Evolutionary conservation across 1,284 basidiomycete genomes (phyloP).

Genomic region (Lignosus rhinocerotis): DNA sequence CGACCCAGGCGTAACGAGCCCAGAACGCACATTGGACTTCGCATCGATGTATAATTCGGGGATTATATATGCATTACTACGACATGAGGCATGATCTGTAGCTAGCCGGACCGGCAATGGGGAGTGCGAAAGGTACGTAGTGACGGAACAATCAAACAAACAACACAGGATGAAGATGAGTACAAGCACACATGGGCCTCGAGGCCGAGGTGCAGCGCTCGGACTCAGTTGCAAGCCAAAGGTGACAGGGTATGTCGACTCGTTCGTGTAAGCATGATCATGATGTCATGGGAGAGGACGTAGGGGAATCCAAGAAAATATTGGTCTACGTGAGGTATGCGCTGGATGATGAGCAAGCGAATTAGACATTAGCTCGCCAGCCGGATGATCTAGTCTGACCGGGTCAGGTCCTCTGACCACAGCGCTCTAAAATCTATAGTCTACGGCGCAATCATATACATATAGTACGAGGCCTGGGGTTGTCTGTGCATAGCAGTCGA

Average conservation of each 20-base stretch:
- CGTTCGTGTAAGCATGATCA: background rate
- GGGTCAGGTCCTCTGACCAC: background rate
- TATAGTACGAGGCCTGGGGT: no score
- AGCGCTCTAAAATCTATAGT: slow-evolving; percentile 6
- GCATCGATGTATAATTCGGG: background rate
- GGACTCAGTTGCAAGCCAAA: no score
- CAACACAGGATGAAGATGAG: background rate
- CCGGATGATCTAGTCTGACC: slow-evolving; percentile 4
- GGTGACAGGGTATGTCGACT: background rate
- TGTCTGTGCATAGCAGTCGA: no score
- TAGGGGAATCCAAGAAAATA: background rate
- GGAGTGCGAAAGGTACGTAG: no score
- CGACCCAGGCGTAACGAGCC: no score
- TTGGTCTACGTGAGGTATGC: background rate
- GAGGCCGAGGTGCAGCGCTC: no score
- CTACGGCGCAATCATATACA: background rate
- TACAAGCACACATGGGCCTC: background rate
- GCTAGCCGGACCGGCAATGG: background rate
- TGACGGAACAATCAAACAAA: background rate
- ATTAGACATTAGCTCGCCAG: background rate
- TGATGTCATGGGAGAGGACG: background rate
- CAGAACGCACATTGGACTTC: no score
- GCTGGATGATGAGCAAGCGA: background rate
- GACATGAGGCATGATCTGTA: background rate
- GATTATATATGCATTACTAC: slow-evolving; percentile 10